Evolutionary conservation across 257 asterid species (phyloP).

Genomic region (Buddleja alternifolia): DNA sequence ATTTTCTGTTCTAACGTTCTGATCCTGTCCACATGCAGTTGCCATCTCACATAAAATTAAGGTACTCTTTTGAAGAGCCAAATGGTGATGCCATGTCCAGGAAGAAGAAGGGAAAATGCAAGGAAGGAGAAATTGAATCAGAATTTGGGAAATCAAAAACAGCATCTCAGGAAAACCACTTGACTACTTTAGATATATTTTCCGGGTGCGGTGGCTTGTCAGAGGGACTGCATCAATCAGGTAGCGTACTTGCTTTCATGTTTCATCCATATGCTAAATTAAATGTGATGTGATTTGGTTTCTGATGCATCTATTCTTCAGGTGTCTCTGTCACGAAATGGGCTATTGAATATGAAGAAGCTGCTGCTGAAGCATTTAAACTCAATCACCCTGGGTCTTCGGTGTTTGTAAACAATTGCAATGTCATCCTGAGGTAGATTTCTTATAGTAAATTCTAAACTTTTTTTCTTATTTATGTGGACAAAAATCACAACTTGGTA

Average conservation of each 20-base stretch:
- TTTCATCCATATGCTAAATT: conserved; percentile 9
- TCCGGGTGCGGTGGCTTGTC: conserved; percentile 99
- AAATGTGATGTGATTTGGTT: conserved; percentile 13
- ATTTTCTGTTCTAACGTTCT: conserved; percentile 30
- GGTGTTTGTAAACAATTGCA: conserved; percentile 84
- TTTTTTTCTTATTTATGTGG: conserved; percentile 17
- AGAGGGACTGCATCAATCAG: conserved; percentile 80
- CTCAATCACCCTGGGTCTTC: conserved; percentile 82
- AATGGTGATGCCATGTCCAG: conserved; percentile 43
- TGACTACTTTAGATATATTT: conserved; percentile 84
- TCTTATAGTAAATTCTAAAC: background rate
- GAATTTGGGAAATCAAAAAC: conserved; percentile 42
- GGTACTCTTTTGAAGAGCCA: conserved; percentile 50
- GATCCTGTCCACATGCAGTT: conserved; percentile 58
- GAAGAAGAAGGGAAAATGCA: conserved; percentile 79
- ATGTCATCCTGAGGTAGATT: conserved; percentile 79
- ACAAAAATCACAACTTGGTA: conserved; percentile 2
- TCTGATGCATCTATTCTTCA: conserved; percentile 37
- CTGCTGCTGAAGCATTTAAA: conserved; percentile 92
- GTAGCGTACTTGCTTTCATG: conserved; percentile 43
- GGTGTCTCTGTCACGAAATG: conserved; percentile 81
- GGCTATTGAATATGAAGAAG: conserved; percentile 95
- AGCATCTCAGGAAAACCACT: conserved; percentile 24
- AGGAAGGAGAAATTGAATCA: conserved; percentile 68
- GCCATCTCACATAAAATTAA: conserved; percentile 64